A percentile compares a stretch with the other conserved stretches of the same genome.
These are phyloP conservation scores for Aaosphaeria pasadenensis DNA, from an alignment of 2,329 filamentous ascomycete genomes.

Conservation along the genomic window DNA sequence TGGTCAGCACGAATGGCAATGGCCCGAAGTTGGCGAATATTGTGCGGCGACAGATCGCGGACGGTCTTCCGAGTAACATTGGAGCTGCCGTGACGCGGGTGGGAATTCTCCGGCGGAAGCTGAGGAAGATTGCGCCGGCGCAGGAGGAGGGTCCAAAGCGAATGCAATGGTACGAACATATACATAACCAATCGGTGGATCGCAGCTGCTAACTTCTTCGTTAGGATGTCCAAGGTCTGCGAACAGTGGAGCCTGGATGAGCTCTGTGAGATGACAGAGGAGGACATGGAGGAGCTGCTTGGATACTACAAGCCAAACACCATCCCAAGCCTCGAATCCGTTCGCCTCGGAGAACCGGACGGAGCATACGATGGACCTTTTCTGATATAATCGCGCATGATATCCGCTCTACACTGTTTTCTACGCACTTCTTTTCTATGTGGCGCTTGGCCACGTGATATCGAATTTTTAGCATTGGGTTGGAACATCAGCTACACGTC, in stretches of 20 bases:
- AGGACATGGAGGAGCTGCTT: slow-evolving; percentile 79
- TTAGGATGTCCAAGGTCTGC: slow-evolving; percentile 88
- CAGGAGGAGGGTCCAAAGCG: slow-evolving; percentile 75
- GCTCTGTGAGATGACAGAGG: slow-evolving; percentile 75
- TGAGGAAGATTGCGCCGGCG: slow-evolving; percentile 73
- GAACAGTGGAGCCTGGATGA: slow-evolving; percentile 83
- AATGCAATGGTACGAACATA: slow-evolving; percentile 70
- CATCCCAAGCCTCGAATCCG: slow-evolving; percentile 43
- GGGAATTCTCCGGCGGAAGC: slow-evolving; percentile 72
- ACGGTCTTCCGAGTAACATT: slow-evolving; percentile 70
- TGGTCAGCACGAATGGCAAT: slow-evolving; percentile 98
- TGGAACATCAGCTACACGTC: too few relatives aligned
- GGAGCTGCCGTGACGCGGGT: slow-evolving; percentile 85
- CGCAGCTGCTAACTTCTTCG: background rate
- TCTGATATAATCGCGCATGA: slow-evolving; percentile 20
- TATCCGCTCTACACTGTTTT: too few relatives aligned
- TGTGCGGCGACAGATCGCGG: slow-evolving; percentile 78
- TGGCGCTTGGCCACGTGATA: too few relatives aligned
- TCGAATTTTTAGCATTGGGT: too few relatives aligned
- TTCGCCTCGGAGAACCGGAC: slow-evolving; percentile 39
- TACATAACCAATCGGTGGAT: too few relatives aligned
- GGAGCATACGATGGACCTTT: slow-evolving; percentile 49
- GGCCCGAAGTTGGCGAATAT: slow-evolving; percentile 87
- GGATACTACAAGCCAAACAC: slow-evolving; percentile 61
- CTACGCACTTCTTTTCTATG: too few relatives aligned